phyloP scores from a whole-genome alignment of 2,329 filamentous ascomycete genomes.

The Aphanocladium album region DNA sequence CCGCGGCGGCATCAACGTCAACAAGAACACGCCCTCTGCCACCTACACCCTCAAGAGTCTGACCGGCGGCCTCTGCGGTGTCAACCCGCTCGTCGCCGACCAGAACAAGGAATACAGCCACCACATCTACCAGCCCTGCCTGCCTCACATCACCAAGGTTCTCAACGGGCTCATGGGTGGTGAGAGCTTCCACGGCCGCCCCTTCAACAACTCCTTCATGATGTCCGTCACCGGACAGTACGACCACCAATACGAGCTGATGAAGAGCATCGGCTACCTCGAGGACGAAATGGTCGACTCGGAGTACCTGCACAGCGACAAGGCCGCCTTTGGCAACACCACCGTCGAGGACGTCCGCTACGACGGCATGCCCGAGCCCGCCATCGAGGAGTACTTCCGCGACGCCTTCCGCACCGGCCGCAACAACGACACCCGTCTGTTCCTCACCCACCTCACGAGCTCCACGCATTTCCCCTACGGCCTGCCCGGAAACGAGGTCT shows the following conservation, averaged over 20 bases:
- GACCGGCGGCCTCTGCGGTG: conserved; percentile 35
- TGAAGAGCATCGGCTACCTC: conserved; percentile 27
- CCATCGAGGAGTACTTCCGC: conserved; percentile 28
- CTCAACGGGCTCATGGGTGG: conserved; percentile 23
- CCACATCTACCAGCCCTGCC: conserved; percentile 40
- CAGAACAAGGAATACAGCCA: conserved; percentile 37
- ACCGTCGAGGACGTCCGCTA: conserved; percentile 29
- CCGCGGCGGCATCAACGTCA: conserved; percentile 36
- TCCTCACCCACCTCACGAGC: conserved; percentile 31
- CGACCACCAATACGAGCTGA: conserved; percentile 29
- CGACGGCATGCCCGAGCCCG: conserved; percentile 28
- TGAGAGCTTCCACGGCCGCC: conserved; percentile 20
- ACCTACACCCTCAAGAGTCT: conserved; percentile 42
- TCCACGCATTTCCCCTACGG: conserved; percentile 30
- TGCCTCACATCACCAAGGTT: conserved; percentile 35
- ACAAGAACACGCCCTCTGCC: conserved; percentile 34
- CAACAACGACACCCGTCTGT: conserved; percentile 26
- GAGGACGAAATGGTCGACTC: conserved; percentile 22
- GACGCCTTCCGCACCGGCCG: conserved; percentile 26
- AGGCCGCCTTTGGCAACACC: conserved; percentile 25
- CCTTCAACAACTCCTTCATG: conserved; percentile 29
- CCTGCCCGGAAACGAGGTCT: conserved; percentile 24
- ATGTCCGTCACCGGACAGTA: conserved; percentile 29
- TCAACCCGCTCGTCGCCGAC: conserved; percentile 35
- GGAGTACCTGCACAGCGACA: conserved; percentile 25